phyloP scores from a whole-genome alignment of 768 basidiomycete species.

The Omphalotus guepiniiformis region DNA sequence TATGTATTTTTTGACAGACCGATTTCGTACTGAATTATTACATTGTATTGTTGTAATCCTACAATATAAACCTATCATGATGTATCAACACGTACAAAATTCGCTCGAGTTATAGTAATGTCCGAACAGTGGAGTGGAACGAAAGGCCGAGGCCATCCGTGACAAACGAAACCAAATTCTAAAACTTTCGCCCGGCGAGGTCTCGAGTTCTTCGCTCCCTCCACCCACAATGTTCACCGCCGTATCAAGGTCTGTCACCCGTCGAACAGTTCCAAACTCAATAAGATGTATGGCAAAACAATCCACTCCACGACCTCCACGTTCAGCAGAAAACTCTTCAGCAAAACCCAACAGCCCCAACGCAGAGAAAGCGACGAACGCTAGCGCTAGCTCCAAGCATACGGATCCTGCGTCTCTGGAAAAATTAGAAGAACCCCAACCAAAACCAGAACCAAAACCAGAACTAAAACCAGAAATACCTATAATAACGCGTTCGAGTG shows the following conservation, averaged over 20 bases:
- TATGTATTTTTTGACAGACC: no score
- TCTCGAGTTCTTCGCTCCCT: not conserved
- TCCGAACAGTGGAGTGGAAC: no score
- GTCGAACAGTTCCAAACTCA: constrained; percentile 27
- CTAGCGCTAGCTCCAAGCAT: constrained; percentile 18
- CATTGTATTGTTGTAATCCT: no score
- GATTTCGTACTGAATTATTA: no score
- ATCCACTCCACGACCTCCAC: not conserved
- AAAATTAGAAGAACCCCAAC: no score
- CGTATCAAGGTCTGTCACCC: constrained; percentile 30
- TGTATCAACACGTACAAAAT: no score
- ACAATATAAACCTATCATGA: no score
- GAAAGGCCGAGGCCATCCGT: no score
- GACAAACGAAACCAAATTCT: no score
- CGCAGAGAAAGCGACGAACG: constrained; percentile 10
- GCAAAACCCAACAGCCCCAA: constrained; percentile 12
- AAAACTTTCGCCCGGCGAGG: no score
- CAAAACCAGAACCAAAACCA: not conserved
- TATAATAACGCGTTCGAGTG: constrained; percentile 12
- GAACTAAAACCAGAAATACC: constrained; percentile 2
- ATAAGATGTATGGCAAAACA: constrained; percentile 33
- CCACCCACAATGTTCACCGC: constrained; percentile 17
- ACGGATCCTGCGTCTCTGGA: no score
- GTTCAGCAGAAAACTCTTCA: constrained; percentile 8
- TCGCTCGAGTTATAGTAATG: no score